Evolutionary conservation across 2,329 filamentous ascomycete genomes (phyloP), one percentile per base, ranked within the genome.

Genomic region (Pseudogymnoascus sp.): DNA sequence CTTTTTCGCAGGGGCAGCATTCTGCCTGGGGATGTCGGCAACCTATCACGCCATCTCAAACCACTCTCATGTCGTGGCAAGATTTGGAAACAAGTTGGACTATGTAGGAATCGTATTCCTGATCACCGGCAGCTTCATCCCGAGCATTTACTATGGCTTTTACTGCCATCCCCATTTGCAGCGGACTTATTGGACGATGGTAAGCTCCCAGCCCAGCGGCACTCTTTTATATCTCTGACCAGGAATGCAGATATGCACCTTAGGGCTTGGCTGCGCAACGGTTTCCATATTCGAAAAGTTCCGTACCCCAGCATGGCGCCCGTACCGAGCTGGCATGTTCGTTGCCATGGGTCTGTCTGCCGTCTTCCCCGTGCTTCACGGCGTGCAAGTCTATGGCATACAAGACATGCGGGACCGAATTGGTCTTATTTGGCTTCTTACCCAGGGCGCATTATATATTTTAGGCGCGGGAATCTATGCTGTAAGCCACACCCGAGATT

Each of bases 41-140:
- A 89, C 88, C 2, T 99, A 87, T 73, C 95, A 99, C 74, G 84
- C 90, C 1, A 83, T 97, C 59, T 86, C 82, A 21, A 96, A 97
- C 68, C 95, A 99, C 75, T 95, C 90, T 16, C 84, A 86, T 38
- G 76, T 77, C 1, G 90, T 97, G 12, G 87, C 89, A 1, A 87
- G 84, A 66, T 90, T 91, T 79, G 93, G 93, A 10, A 97, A 97
- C 74, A 91, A 96, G 75, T 78, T 97, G 63, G 95, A 99, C 74
- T 97, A 99, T 74, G 85, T 93, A 4, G 95, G 95, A 5, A 99
- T 99, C 69, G 90, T 97, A 31, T 85, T 88, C 59, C 78, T 99
- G 68, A 97, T 97, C 64, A 90, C 93, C 68, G 95, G 95, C 5
- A 93, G 89, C 73, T 96, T 93, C 72, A 85, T 97, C 53, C 93